These are phyloP conservation scores for Hippophae tibetana DNA, from an alignment of 306 rosid genomes.

Conservation along the genomic window DNA sequence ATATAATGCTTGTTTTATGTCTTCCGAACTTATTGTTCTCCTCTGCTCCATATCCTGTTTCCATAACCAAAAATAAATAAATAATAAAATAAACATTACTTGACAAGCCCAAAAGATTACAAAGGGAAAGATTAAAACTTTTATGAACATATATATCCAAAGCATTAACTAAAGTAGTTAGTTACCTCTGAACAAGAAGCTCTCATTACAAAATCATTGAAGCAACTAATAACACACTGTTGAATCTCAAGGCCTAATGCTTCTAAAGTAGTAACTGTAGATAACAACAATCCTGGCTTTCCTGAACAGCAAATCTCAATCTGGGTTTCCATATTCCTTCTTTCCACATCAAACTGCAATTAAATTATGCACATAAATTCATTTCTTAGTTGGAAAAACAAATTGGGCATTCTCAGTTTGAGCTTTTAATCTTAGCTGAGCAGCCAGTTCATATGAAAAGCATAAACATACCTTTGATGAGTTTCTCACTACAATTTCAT, in stretches of 20 bases:
- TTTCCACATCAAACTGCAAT: slow-evolving; percentile 76
- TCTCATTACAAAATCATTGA: slow-evolving; percentile 87
- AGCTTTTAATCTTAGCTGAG: not conserved
- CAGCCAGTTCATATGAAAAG: no score
- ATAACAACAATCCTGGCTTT: slow-evolving; percentile 63
- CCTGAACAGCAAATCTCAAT: slow-evolving; percentile 77
- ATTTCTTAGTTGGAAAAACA: not conserved
- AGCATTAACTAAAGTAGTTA: not conserved
- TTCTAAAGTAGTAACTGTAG: slow-evolving; percentile 70
- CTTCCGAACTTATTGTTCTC: slow-evolving; percentile 38
- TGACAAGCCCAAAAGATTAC: not conserved
- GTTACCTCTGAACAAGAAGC: slow-evolving; percentile 89
- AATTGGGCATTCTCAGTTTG: not conserved
- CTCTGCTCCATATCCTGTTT: slow-evolving; percentile 46
- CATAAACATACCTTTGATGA: slow-evolving; percentile 55
- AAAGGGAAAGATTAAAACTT: not conserved
- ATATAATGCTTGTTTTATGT: slow-evolving; percentile 66
- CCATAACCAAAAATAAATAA: slow-evolving; percentile 10
- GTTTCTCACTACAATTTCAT: slow-evolving; percentile 57
- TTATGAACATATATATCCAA: not conserved
- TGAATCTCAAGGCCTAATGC: slow-evolving; percentile 89
- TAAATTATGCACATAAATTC: not conserved
- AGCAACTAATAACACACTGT: slow-evolving; percentile 85
- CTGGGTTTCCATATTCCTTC: slow-evolving; percentile 42
- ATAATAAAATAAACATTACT: no score